phyloP scores from a whole-genome alignment of 2,329 filamentous ascomycete species.

The Orbilia blumenaviensis region DNA sequence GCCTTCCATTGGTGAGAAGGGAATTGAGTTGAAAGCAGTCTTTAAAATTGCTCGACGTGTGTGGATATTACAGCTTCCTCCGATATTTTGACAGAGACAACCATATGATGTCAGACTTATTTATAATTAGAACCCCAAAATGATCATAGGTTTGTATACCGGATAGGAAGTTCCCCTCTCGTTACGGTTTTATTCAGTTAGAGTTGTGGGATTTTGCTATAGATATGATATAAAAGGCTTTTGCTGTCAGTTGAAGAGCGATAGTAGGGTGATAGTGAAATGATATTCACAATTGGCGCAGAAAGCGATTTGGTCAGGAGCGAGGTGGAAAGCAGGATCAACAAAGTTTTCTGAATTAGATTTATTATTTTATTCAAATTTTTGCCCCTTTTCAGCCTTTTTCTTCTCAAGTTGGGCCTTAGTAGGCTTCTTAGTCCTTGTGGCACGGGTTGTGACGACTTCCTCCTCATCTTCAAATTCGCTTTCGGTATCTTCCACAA shows the following conservation, averaged over 20 bases:
- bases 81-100: too few species aligned
- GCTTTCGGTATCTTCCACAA: background rate
- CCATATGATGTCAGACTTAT: too few species aligned
- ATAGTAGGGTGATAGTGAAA: slow-evolving; percentile 57
- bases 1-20: too few species aligned
- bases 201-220: slow-evolving; percentile 55
- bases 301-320: slow-evolving; percentile 57
- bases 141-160: too few species aligned
- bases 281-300: slow-evolving; percentile 57
- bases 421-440: slow-evolving; percentile 22
- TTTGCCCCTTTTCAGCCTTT: slow-evolving; percentile 22
- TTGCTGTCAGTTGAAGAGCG: slow-evolving; percentile 52
- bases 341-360: slow-evolving; percentile 1
- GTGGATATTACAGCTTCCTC: too few species aligned
- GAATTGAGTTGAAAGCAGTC: too few species aligned
- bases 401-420: slow-evolving; percentile 35
- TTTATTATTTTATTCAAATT: background rate
- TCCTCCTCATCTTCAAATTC: slow-evolving; percentile 13
- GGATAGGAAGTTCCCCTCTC: slow-evolving; percentile 53
- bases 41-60: too few species aligned
- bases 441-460: background rate
- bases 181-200: slow-evolving; percentile 54
- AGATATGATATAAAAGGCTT: slow-evolving; percentile 56
- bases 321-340: background rate
- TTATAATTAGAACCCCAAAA: too few species aligned